Conservation (phyloP, 2,329 filamentous ascomycete genomes). For the Talaromyces sp. region DNA sequence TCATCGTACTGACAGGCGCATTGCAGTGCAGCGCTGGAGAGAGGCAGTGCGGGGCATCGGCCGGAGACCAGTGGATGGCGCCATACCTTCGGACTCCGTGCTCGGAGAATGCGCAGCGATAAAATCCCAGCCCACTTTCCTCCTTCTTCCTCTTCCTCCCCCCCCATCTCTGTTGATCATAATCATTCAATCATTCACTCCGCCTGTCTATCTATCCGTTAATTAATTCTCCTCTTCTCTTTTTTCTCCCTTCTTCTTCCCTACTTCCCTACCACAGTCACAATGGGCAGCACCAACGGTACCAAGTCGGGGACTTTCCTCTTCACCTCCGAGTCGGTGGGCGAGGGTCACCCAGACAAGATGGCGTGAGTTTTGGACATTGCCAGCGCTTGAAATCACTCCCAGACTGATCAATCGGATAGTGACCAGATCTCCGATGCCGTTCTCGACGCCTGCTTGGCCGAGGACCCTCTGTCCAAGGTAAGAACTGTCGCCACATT, state of each 20-base stretch:
- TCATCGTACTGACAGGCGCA: not conserved
- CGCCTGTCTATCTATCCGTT: slow-evolving; percentile 5
- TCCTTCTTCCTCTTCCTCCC: slow-evolving; percentile 22
- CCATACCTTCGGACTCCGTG: slow-evolving; percentile 12
- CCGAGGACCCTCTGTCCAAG: slow-evolving; percentile 94
- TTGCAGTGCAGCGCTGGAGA: not conserved
- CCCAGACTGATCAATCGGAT: slow-evolving; percentile 7
- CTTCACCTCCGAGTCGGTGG: slow-evolving; percentile 86
- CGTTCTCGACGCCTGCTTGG: slow-evolving; percentile 94
- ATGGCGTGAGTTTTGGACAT: slow-evolving; percentile 60
- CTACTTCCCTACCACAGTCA: slow-evolving; percentile 30
- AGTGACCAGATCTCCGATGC: slow-evolving; percentile 97
- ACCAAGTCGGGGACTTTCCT: slow-evolving; percentile 60
- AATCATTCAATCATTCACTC: not conserved
- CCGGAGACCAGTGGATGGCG: slow-evolving; percentile 4
- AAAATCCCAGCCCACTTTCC: slow-evolving; percentile 19
- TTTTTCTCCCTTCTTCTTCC: slow-evolving; percentile 16
- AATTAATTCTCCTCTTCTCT: slow-evolving; percentile 18
- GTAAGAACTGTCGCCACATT: slow-evolving; percentile 27
- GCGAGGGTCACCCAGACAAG: slow-evolving; percentile 92
- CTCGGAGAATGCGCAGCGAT: slow-evolving; percentile 9
- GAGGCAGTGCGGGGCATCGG: not conserved
- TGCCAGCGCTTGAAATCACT: not conserved
- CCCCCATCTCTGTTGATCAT: slow-evolving; percentile 11
- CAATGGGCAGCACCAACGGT: slow-evolving; percentile 54